These are phyloP conservation scores for Aureobasidium mangrovei DNA, from an alignment of 2,329 filamentous ascomycete species.

Conservation along the genomic window DNA sequence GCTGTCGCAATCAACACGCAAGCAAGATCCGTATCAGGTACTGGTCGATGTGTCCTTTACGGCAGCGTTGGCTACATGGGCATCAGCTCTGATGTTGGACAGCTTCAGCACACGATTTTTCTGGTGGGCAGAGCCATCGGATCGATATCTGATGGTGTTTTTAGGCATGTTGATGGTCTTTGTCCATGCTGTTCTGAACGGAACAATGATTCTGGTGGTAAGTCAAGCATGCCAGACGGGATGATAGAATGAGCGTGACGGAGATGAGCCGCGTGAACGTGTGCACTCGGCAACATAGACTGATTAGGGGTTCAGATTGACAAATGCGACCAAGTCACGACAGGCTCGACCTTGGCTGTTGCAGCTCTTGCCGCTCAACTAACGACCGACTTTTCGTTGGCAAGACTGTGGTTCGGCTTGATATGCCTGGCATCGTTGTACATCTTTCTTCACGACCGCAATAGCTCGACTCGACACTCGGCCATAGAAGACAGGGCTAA, in stretches of 20 bases:
- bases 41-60: slow-evolving; percentile 25
- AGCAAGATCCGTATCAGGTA: slow-evolving; percentile 8
- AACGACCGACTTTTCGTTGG: slow-evolving; percentile 21
- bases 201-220: slow-evolving; percentile 24
- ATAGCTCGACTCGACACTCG: slow-evolving; percentile 14
- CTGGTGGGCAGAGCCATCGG: slow-evolving; percentile 19
- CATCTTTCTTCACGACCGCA: slow-evolving; percentile 25
- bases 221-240: slow-evolving; percentile 15
- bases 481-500: slow-evolving; percentile 23
- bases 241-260: not conserved
- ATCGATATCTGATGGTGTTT: slow-evolving; percentile 18
- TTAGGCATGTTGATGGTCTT: slow-evolving; percentile 19
- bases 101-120: slow-evolving; percentile 21
- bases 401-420: slow-evolving; percentile 26
- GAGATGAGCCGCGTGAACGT: not conserved
- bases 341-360: slow-evolving; percentile 15
- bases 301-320: slow-evolving; percentile 6
- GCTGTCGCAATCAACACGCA: slow-evolving; percentile 21
- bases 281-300: slow-evolving; percentile 1
- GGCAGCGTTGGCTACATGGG: slow-evolving; percentile 19
- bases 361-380: slow-evolving; percentile 25
- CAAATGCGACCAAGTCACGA: slow-evolving; percentile 3
- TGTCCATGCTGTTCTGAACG: slow-evolving; percentile 20
- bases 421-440: slow-evolving; percentile 22
- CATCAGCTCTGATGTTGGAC: slow-evolving; percentile 24